Evolutionary conservation across 2,329 filamentous ascomycete species (phyloP).

Genomic region (Byssochlamys sp.): DNA sequence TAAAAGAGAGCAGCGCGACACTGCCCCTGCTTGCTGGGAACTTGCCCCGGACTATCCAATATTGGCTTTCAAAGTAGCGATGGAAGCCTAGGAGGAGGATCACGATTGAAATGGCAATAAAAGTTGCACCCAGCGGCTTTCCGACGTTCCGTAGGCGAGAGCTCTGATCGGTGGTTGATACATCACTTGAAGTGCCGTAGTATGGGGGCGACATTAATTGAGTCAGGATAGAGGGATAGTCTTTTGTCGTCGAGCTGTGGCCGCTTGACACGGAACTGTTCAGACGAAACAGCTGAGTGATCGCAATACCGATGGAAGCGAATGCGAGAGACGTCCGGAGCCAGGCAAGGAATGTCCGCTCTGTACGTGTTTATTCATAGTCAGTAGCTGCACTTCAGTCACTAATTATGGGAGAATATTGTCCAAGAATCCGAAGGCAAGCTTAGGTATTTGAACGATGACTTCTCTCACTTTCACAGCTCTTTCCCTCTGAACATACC

Average conservation of each 20-base stretch:
- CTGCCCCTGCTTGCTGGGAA: conserved; percentile 56
- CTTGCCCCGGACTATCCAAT: conserved; percentile 58
- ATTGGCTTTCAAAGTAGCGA: conserved; percentile 57
- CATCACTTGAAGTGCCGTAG: conserved; percentile 10
- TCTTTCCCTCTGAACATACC: conserved; percentile 34
- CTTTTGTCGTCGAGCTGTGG: conserved; percentile 10
- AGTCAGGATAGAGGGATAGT: conserved; percentile 11
- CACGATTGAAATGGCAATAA: conserved; percentile 52
- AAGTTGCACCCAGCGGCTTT: conserved; percentile 56
- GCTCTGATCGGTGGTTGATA: conserved; percentile 9
- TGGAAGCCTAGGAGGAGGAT: conserved; percentile 55
- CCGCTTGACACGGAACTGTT: conserved; percentile 38
- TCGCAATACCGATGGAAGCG: conserved; percentile 55
- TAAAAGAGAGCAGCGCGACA: conserved; percentile 47
- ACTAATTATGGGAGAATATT: too few relatives aligned
- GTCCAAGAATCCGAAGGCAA: too few relatives aligned
- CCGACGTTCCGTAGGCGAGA: conserved; percentile 42
- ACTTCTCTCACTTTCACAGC: not conserved
- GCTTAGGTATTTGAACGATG: not conserved
- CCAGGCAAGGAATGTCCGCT: conserved; percentile 61
- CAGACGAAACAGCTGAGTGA: conserved; percentile 57
- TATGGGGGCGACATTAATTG: conserved; percentile 12
- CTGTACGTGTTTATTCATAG: conserved; percentile 23
- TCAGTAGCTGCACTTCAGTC: not conserved
- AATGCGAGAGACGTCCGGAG: conserved; percentile 57